Evolutionary conservation across 208 protist genomes (phyloP).

Genomic region (Blechomonas ayalai): DNA sequence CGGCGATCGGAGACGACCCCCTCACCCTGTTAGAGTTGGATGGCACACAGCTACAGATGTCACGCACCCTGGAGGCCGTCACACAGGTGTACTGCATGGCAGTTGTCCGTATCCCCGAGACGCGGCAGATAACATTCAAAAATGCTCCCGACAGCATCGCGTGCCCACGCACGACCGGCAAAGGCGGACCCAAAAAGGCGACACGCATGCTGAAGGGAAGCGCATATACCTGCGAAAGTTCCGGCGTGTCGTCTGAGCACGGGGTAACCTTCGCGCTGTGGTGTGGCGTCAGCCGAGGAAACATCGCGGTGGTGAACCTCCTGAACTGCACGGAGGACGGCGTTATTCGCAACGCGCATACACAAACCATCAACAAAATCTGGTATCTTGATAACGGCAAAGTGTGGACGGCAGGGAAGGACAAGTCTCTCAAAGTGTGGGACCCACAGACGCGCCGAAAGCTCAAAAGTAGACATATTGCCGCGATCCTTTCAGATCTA

Average conservation of each 20-base stretch:
- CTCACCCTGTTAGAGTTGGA: constrained; percentile 53
- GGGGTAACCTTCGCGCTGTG: constrained; percentile 43
- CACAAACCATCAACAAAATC: constrained; percentile 55
- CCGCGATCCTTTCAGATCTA: constrained; percentile 60
- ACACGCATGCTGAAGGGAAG: not conserved
- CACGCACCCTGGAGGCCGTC: constrained; percentile 41
- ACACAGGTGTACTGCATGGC: constrained; percentile 80
- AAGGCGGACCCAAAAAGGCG: constrained; percentile 2
- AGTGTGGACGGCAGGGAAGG: constrained; percentile 78
- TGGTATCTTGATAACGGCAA: constrained; percentile 68
- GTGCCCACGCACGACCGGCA: constrained; percentile 8
- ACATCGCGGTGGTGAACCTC: constrained; percentile 70
- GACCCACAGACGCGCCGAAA: constrained; percentile 70
- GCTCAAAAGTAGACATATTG: constrained; percentile 77
- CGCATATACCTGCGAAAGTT: no score
- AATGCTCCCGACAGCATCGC: constrained; percentile 8
- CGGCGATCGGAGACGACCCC: constrained; percentile 72
- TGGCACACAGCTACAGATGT: constrained; percentile 37
- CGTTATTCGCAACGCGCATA: constrained; percentile 59
- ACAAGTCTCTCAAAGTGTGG: constrained; percentile 82
- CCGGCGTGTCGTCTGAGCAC: constrained; percentile 13
- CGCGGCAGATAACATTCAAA: constrained; percentile 59
- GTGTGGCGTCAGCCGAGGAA: constrained; percentile 70
- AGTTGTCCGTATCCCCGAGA: constrained; percentile 58
- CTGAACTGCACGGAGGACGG: constrained; percentile 27